Percentiles rank a stretch among this genome's conserved stretches.
These are phyloP conservation scores for Pseudogymnoascus verrucosus DNA, from an alignment of 2,329 filamentous ascomycete species.

Conservation along the genomic window DNA sequence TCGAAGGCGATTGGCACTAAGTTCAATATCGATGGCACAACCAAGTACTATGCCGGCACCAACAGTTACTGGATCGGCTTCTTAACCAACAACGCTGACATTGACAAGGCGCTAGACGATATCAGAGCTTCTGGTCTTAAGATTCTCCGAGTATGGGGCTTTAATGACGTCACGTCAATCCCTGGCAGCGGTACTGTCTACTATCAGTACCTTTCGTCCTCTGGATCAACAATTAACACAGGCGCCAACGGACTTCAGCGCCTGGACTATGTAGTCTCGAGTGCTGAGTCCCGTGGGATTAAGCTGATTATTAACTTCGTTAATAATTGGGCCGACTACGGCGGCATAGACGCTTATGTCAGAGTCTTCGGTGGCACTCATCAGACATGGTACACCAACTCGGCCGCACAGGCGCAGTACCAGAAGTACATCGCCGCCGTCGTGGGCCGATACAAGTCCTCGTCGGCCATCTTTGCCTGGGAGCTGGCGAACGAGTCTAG, in stretches of 20 bases:
- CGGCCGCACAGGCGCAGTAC: constrained; percentile 48
- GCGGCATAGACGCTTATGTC: constrained; percentile 53
- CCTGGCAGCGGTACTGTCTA: constrained; percentile 35
- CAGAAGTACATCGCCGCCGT: constrained; percentile 50
- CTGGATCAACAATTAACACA: constrained; percentile 52
- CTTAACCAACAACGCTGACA: constrained; percentile 44
- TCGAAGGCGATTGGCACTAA: constrained; percentile 23
- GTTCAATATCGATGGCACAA: constrained; percentile 37
- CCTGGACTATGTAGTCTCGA: constrained; percentile 54
- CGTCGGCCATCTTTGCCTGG: constrained; percentile 57
- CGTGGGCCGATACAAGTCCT: constrained; percentile 51
- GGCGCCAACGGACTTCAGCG: constrained; percentile 54
- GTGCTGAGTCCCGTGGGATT: constrained; percentile 50
- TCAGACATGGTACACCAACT: constrained; percentile 50
- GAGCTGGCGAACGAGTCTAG: constrained; percentile 61
- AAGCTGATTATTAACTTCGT: constrained; percentile 59
- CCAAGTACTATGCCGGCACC: constrained; percentile 44
- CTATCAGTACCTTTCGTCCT: constrained; percentile 36
- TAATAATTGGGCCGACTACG: constrained; percentile 64
- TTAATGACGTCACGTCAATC: constrained; percentile 46
- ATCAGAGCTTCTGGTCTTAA: constrained; percentile 45
- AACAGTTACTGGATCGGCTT: constrained; percentile 45
- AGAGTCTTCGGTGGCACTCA: constrained; percentile 43
- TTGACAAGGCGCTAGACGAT: constrained; percentile 43
- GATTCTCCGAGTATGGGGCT: constrained; percentile 55